These are phyloP conservation scores for Blastobotrys elegans DNA, from an alignment of 1,139 yeast genomes.

Conservation along the genomic window DNA sequence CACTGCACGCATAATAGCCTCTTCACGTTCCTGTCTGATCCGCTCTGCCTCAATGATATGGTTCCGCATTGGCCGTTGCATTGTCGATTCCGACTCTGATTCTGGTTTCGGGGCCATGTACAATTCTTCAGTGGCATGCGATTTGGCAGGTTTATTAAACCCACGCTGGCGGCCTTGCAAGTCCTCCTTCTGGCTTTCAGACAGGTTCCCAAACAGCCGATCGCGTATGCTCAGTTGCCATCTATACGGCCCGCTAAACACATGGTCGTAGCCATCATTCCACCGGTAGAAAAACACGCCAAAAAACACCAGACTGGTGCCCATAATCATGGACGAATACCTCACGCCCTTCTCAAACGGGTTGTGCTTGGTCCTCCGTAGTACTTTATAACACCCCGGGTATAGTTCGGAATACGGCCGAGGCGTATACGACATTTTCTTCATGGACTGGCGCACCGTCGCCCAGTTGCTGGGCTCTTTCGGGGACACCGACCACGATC, in stretches of 20 bases:
- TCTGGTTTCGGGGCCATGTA: slow-evolving; percentile 17
- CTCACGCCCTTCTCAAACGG: slow-evolving; percentile 47
- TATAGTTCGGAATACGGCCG: slow-evolving; percentile 68
- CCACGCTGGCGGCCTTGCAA: slow-evolving; percentile 42
- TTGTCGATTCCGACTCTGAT: slow-evolving; percentile 32
- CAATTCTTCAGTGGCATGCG: slow-evolving; percentile 13
- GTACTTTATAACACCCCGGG: slow-evolving; percentile 74
- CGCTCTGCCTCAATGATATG: slow-evolving; percentile 76
- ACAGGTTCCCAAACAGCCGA: slow-evolving; percentile 45
- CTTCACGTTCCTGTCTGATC: slow-evolving; percentile 65
- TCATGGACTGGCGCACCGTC: slow-evolving; percentile 69
- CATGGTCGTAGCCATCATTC: slow-evolving; percentile 80
- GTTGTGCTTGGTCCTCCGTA: slow-evolving; percentile 53
- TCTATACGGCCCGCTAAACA: slow-evolving; percentile 64
- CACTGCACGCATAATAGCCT: slow-evolving; percentile 53
- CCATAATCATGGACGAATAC: slow-evolving; percentile 24
- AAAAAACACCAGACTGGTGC: slow-evolving; percentile 26
- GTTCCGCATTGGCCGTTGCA: slow-evolving; percentile 65
- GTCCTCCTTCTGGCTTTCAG: slow-evolving; percentile 60
- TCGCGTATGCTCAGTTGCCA: slow-evolving; percentile 55
- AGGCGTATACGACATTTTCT: slow-evolving; percentile 68
- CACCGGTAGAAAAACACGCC: slow-evolving; percentile 72
- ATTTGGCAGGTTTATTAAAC: slow-evolving; percentile 21
- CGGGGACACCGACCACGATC: slow-evolving; percentile 56
- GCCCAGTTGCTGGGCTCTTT: slow-evolving; percentile 64